Conservation (phyloP, 108 stramenopile genomes). For the Pseudonitzschia multiseries region DNA sequence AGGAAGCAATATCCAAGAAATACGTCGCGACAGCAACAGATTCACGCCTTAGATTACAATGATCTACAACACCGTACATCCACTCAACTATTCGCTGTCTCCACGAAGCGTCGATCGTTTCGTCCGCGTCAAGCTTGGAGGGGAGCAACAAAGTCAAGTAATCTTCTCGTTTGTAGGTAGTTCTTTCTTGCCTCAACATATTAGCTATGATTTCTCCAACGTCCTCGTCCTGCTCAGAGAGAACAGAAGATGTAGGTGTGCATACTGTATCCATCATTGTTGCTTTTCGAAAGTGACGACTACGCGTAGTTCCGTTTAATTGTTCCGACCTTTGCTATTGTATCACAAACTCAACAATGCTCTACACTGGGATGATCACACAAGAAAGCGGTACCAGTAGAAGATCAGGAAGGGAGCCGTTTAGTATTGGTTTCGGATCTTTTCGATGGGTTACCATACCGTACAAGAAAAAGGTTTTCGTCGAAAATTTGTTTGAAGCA, state of each 20-base stretch:
- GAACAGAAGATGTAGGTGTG: not conserved
- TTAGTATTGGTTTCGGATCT: not conserved
- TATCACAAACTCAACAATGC: no score
- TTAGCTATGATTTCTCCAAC: slow-evolving; percentile 32
- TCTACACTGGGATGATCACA: not conserved
- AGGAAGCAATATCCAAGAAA: slow-evolving; percentile 58
- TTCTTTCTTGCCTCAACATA: slow-evolving; percentile 41
- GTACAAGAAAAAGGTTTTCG: slow-evolving; percentile 3
- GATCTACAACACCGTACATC: slow-evolving; percentile 79
- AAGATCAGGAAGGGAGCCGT: not conserved
- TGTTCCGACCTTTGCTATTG: not conserved
- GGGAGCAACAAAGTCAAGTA: slow-evolving; percentile 28
- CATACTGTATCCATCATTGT: slow-evolving; percentile 2
- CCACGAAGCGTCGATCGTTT: slow-evolving; percentile 56
- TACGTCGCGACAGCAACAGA: slow-evolving; percentile 59
- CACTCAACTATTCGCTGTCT: slow-evolving; percentile 65
- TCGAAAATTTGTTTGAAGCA: not conserved
- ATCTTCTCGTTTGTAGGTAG: slow-evolving; percentile 41
- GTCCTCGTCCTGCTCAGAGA: slow-evolving; percentile 14
- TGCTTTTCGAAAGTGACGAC: not conserved
- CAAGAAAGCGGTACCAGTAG: not conserved
- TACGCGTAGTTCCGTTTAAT: not conserved
- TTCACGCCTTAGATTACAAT: slow-evolving; percentile 60
- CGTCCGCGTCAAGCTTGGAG: slow-evolving; percentile 12
- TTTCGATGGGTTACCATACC: not conserved